Evolutionary conservation across 306 rosid genomes (phyloP).

Genomic region (Heteromeles arbutifolia): DNA sequence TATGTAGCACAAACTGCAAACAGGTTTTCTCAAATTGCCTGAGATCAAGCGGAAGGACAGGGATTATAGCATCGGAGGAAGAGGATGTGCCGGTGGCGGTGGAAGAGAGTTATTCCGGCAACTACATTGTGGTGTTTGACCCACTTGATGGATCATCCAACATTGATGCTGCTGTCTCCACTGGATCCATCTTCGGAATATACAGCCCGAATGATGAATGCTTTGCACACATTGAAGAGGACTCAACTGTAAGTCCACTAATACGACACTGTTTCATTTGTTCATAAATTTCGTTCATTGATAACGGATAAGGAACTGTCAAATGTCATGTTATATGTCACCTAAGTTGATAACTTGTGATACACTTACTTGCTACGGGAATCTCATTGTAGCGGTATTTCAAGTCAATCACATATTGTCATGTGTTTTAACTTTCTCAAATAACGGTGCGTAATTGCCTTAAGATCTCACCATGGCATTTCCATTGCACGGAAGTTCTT

Average conservation of each 20-base stretch:
- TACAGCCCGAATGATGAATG: conserved; percentile 97
- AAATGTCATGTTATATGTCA: not conserved
- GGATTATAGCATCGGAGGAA: conserved; percentile 98
- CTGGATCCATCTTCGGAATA: conserved; percentile 95
- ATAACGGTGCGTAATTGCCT: not conserved
- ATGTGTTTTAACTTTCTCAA: not conserved
- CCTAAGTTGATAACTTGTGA: not conserved
- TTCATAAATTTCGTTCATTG: not conserved
- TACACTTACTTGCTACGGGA: not conserved
- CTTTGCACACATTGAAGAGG: conserved; percentile 61
- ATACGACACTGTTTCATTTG: not conserved
- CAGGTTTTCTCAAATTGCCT: conserved; percentile 92
- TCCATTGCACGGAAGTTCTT: not conserved
- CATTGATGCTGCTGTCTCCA: conserved; percentile 93
- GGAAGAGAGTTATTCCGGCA: conserved; percentile 97
- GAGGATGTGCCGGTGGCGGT: conserved; percentile 98
- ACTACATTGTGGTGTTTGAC: conserved; percentile 91
- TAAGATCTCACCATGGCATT: not conserved
- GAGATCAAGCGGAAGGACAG: conserved; percentile 97
- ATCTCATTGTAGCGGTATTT: not conserved
- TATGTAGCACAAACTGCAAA: not conserved
- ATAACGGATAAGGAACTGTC: not conserved
- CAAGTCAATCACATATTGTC: not conserved
- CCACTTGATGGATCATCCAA: conserved; percentile 98
- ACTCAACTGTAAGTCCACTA: conserved; percentile 43